Conservation (phyloP, 2,329 filamentous ascomycete species). For the Aphanocladium album region DNA sequence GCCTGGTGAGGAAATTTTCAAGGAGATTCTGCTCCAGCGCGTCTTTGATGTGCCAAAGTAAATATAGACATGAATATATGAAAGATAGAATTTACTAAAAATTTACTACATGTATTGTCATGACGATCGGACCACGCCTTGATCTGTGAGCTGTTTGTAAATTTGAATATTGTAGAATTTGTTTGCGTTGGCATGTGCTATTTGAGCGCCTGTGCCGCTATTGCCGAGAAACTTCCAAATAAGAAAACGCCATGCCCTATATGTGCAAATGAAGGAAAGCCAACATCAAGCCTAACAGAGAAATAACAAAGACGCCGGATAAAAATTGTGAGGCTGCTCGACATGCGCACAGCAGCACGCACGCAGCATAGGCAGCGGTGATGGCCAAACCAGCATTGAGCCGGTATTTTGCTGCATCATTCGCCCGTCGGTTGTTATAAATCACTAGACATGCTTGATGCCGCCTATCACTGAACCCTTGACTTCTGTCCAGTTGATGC, state of each 20-base stretch:
- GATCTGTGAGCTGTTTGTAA: neutral
- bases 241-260: conserved; percentile 7
- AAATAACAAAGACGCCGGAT: neutral
- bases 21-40: conserved; percentile 57
- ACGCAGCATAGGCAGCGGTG: neutral
- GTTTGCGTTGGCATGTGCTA: neutral
- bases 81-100: neutral
- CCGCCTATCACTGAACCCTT: conserved; percentile 77
- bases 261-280: neutral
- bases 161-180: neutral
- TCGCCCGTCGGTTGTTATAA: neutral
- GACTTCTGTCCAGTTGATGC: conserved; percentile 91
- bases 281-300: neutral
- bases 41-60: conserved; percentile 46
- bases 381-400: neutral
- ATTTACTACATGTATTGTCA: neutral
- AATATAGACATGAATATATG: conserved; percentile 19
- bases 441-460: conserved; percentile 66
- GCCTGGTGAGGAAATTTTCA: conserved; percentile 65
- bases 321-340: neutral
- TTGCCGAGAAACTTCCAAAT: neutral
- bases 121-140: neutral
- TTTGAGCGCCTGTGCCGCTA: neutral
- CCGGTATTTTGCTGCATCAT: no score
- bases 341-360: neutral